Evolutionary conservation across 2,329 filamentous ascomycete genomes (phyloP).

Genomic region (Claviceps sp.): DNA sequence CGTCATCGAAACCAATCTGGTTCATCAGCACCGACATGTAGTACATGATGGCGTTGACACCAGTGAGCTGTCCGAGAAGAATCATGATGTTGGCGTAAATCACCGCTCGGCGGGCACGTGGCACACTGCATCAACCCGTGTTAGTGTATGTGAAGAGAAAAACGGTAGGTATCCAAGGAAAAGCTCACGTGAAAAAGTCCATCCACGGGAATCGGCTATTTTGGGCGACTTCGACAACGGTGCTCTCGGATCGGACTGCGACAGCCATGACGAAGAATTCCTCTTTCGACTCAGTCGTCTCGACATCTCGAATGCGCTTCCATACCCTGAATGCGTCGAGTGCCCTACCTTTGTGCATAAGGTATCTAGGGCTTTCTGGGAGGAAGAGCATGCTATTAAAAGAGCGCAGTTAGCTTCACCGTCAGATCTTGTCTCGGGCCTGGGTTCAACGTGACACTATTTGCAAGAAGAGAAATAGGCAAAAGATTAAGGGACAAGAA

Average conservation of each 20-base stretch:
- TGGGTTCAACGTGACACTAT: too few relatives aligned
- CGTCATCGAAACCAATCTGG: slow-evolving; percentile 51
- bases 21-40: slow-evolving; percentile 58
- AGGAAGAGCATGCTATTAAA: slow-evolving; percentile 53
- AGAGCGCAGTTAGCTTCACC: background rate
- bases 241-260: slow-evolving; percentile 44
- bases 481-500: background rate
- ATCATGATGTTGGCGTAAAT: slow-evolving; percentile 60
- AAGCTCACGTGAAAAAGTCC: slow-evolving; percentile 50
- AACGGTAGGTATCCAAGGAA: too few relatives aligned
- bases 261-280: slow-evolving; percentile 63
- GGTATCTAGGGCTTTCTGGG: slow-evolving; percentile 54
- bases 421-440: background rate
- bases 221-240: slow-evolving; percentile 33
- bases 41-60: slow-evolving; percentile 59
- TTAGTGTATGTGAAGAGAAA: background rate
- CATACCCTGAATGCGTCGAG: slow-evolving; percentile 45
- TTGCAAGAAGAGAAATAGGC: too few relatives aligned
- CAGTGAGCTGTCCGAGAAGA: slow-evolving; percentile 56
- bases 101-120: slow-evolving; percentile 51
- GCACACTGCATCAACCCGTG: slow-evolving; percentile 23
- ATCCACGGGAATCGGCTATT: slow-evolving; percentile 53
- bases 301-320: slow-evolving; percentile 56
- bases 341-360: slow-evolving; percentile 50
- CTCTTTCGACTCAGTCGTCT: slow-evolving; percentile 42